phyloP scores from a whole-genome alignment of 108 stramenopile genomes.

The Schizochytrium sp. region DNA sequence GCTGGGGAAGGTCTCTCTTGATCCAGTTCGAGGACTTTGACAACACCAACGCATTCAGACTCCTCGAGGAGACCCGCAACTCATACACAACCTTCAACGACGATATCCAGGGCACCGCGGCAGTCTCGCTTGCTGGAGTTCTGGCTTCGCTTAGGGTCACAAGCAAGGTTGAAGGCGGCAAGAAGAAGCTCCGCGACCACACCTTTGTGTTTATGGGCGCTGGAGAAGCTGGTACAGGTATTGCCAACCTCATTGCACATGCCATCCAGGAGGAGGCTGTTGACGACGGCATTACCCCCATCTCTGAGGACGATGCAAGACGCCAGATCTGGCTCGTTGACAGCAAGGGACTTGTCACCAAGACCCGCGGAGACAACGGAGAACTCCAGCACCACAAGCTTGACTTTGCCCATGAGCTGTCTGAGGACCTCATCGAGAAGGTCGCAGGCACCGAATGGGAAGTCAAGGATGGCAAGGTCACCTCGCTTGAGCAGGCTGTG shows the following conservation, averaged over 20 bases:
- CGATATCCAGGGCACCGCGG: conserved; percentile 98
- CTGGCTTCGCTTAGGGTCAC: conserved; percentile 84
- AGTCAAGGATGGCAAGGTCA: conserved; percentile 12
- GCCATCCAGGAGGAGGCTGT: conserved; percentile 64
- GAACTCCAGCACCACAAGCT: conserved; percentile 79
- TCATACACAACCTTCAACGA: conserved; percentile 95
- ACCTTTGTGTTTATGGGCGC: conserved; percentile 90
- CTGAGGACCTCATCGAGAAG: conserved; percentile 79
- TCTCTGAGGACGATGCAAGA: conserved; percentile 71
- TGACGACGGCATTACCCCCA: conserved; percentile 48
- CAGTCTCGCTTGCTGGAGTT: conserved; percentile 86
- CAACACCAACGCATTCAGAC: conserved; percentile 79
- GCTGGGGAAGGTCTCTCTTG: conserved; percentile 87
- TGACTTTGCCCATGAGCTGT: conserved; percentile 79
- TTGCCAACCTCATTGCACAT: conserved; percentile 83
- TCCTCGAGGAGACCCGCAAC: conserved; percentile 91
- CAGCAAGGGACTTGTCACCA: conserved; percentile 75
- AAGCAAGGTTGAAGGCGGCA: conserved; percentile 71
- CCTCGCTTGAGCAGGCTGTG: conserved; percentile 64
- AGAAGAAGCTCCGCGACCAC: conserved; percentile 84
- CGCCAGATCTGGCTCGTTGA: conserved; percentile 87
- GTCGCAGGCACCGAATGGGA: conserved; percentile 70
- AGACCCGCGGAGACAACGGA: conserved; percentile 22
- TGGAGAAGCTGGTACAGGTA: conserved; percentile 92
- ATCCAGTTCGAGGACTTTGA: conserved; percentile 99